Percentiles rank a stretch among this genome's conserved stretches.
These are phyloP conservation scores for Neopestalotiopsis sp. DNA, from an alignment of 2,329 filamentous ascomycete species.

Conservation along the genomic window DNA sequence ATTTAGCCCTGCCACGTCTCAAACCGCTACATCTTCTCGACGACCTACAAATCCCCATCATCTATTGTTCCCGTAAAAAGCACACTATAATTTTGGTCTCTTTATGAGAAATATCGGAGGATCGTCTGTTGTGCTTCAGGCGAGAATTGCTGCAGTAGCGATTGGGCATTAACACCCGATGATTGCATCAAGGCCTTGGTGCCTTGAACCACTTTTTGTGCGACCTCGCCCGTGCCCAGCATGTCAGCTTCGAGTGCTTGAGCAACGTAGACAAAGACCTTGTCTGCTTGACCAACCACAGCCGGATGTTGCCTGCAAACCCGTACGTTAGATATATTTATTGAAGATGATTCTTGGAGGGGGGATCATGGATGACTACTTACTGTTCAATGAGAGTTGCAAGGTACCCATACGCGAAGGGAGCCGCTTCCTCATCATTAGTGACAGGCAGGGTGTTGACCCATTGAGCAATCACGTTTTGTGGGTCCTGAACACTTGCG, in stretches of 20 bases:
- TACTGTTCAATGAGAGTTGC: constrained; percentile 93
- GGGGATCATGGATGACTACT: constrained; percentile 47
- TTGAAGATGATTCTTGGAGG: not conserved
- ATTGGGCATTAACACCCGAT: constrained; percentile 76
- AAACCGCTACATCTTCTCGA: not conserved
- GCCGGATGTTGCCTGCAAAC: constrained; percentile 74
- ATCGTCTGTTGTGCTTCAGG: constrained; percentile 83
- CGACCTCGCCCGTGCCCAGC: constrained; percentile 78
- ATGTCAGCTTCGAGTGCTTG: constrained; percentile 92
- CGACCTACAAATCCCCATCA: not conserved
- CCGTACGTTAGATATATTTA: not conserved
- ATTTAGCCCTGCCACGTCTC: not conserved
- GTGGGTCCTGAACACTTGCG: constrained; percentile 74
- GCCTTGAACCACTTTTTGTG: constrained; percentile 75
- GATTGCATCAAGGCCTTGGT: constrained; percentile 79
- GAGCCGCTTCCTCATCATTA: constrained; percentile 96
- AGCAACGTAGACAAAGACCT: constrained; percentile 84
- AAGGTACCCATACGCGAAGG: constrained; percentile 93
- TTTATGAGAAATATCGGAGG: constrained; percentile 76
- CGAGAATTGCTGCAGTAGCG: constrained; percentile 76
- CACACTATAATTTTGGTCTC: not conserved
- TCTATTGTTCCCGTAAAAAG: not conserved
- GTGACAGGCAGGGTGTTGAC: constrained; percentile 87
- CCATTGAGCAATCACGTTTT: constrained; percentile 84
- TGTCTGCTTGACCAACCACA: constrained; percentile 77